Evolutionary conservation across 2,329 filamentous ascomycete species (phyloP).

Genomic region (Pestalotiopsis sp.): DNA sequence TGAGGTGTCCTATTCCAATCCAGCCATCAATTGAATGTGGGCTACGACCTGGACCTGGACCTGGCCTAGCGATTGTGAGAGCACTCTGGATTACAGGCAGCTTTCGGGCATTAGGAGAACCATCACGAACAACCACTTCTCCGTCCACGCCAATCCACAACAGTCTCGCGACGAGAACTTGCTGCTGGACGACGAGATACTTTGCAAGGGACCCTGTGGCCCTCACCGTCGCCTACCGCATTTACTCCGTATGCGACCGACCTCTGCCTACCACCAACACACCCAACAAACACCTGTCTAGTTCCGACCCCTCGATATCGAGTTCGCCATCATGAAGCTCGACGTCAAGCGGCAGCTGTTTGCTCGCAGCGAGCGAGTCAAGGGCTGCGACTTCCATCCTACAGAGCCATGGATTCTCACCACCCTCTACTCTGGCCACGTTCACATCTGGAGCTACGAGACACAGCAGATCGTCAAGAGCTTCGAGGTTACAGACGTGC

Average conservation of each 20-base stretch:
- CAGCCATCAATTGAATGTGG: background rate
- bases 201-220: background rate
- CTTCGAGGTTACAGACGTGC: slow-evolving; percentile 97
- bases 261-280: background rate
- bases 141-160: background rate
- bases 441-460: slow-evolving; percentile 99
- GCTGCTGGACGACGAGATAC: background rate
- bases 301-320: background rate
- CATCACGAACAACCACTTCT: background rate
- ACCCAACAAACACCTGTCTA: background rate
- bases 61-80: background rate
- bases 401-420: slow-evolving; percentile 97
- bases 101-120: background rate
- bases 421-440: slow-evolving; percentile 97
- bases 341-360: slow-evolving; percentile 71
- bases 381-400: slow-evolving; percentile 93
- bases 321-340: slow-evolving; percentile 33
- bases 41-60: background rate
- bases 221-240: background rate
- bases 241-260: background rate
- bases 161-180: background rate
- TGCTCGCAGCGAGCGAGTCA: slow-evolving; percentile 92
- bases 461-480: slow-evolving; percentile 97
- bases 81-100: background rate
- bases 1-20: slow-evolving; percentile 6